Conservation (phyloP, 2,329 filamentous ascomycete species). For the Aspergillus sp. region DNA sequence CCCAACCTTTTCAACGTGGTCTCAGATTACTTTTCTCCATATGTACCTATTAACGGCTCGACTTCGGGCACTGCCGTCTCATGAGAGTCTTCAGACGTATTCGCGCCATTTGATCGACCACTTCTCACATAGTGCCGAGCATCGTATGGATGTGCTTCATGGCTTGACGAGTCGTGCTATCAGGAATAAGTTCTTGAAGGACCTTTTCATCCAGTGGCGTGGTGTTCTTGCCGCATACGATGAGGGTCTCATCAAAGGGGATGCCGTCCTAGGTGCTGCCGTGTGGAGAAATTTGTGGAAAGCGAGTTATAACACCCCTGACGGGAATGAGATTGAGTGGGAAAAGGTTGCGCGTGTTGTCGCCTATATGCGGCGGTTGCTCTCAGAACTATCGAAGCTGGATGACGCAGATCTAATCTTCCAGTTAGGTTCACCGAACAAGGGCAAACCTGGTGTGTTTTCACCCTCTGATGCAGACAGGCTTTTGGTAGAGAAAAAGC, state of each 20-base stretch:
- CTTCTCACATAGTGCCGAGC: constrained; percentile 69
- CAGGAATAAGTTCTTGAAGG: constrained; percentile 69
- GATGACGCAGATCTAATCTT: constrained; percentile 57
- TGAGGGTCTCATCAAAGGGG: constrained; percentile 47
- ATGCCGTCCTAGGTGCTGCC: constrained; percentile 58
- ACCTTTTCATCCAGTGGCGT: constrained; percentile 91
- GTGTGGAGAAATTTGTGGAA: constrained; percentile 95
- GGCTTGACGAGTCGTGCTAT: constrained; percentile 53
- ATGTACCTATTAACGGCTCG: constrained; percentile 88
- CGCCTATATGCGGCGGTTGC: constrained; percentile 60
- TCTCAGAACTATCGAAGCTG: constrained; percentile 55
- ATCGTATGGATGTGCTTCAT: constrained; percentile 62
- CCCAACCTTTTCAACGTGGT: constrained; percentile 93
- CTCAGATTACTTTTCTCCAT: constrained; percentile 92
- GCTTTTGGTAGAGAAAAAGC: constrained; percentile 36
- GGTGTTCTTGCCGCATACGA: constrained; percentile 71
- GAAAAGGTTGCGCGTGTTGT: constrained; percentile 61
- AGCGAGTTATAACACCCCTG: constrained; percentile 52
- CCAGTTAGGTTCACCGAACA: constrained; percentile 41
- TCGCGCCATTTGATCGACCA: constrained; percentile 91
- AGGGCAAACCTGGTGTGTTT: constrained; percentile 36
- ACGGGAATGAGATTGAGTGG: constrained; percentile 56
- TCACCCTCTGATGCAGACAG: constrained; percentile 37
- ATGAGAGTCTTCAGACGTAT: constrained; percentile 69
- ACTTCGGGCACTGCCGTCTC: constrained; percentile 70